Evolutionary conservation across 805 yeast genomes (phyloP), one percentile per base, ranked within the genome.

Genomic region (Candida michaelii): DNA sequence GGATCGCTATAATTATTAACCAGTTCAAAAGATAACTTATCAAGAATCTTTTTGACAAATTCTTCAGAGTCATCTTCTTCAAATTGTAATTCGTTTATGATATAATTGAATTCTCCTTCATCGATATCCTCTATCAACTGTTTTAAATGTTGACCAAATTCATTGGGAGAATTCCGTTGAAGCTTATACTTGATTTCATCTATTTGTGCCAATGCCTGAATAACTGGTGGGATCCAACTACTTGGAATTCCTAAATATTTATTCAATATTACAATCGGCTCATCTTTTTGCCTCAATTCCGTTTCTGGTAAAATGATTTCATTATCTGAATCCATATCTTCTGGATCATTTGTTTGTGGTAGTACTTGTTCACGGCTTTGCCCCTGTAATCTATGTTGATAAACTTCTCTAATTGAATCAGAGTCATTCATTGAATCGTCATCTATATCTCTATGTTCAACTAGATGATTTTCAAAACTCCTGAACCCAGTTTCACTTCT

Each of bases 11-110:
- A 38, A 15, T 23, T 41, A 7, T 25, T 23, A 5, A 31, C 25
- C 12, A 42, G 43, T 9, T 34, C 27, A 7, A 11, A 9, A 14
- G 34, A 43, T 16, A 61, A 23, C 25, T 19, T 37, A 27, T 52
- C 53, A 24, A 47, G 45, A 21, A 57, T 44, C 23, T 42, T 48
- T 25, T 51, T 45, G 2, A 59, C 38, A 33, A 51, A 47, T 18
- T 58, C 64, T 14, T 60, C 63, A 6, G 17, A 12, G 14, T 32
- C 36, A 3, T 37, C 45, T 14, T 42, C 47, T 17, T 47, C 48
- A 16, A 43, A 30, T 3, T 15, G 27, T 13, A 48, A 32, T 7
- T 43, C 43, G 33, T 33, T 45, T 5, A 48, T 13, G 1, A 40
- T 30, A 30, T 45, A 48, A 31, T 45, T 30, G 11, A 24, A 7